These are phyloP conservation scores for Phytophthora europaea DNA, from an alignment of 352 stramenopile genomes.

Conservation along the genomic window DNA sequence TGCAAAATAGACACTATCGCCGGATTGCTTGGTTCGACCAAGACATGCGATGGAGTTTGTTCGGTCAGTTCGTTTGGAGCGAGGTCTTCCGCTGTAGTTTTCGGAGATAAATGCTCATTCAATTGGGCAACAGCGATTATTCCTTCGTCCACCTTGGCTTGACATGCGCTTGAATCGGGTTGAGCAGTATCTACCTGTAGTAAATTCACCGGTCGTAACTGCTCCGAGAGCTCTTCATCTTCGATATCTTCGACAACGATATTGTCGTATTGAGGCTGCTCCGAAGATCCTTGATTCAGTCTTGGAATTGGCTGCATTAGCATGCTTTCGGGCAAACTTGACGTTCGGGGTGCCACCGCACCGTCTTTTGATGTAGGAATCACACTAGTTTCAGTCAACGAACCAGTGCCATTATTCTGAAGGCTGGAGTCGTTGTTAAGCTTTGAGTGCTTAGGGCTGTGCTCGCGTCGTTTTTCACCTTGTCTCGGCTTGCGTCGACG, in stretches of 20 bases:
- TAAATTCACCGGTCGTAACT: background rate
- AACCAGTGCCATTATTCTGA: background rate
- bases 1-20: background rate
- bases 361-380: background rate
- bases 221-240: slow-evolving; percentile 9
- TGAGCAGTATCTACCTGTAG: background rate
- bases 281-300: background rate
- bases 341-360: background rate
- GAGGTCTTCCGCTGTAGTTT: background rate
- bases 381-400: background rate
- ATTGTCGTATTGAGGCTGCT: slow-evolving; percentile 7
- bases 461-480: slow-evolving; percentile 32
- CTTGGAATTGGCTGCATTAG: background rate
- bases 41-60: background rate
- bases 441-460: slow-evolving; percentile 10
- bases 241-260: slow-evolving; percentile 44
- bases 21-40: background rate
- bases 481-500: slow-evolving; percentile 38
- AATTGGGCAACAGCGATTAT: background rate
- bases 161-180: background rate
- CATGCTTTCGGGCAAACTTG: background rate
- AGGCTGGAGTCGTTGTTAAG: background rate
- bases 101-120: background rate
- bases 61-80: background rate
- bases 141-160: slow-evolving; percentile 1